Evolutionary conservation across 345 rosid genomes (phyloP), one percentile per base, ranked within the genome.

Genomic region (Euphorbia lathyris): DNA sequence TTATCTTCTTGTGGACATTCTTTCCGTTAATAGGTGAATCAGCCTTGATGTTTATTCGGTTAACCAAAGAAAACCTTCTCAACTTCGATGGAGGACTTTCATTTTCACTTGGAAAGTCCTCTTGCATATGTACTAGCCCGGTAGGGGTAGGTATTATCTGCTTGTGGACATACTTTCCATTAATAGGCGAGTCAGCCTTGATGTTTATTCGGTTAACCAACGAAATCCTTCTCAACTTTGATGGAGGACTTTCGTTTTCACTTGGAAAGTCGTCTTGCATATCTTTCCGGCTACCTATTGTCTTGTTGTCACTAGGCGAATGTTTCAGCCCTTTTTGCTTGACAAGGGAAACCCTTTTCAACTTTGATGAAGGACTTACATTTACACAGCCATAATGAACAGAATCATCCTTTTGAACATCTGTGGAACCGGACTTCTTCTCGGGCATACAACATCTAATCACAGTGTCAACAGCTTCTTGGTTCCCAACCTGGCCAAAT

Each of bases 401-500:
- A 1, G 67, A 80, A 43, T 78, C 65, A 34, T 76, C 80, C 62
- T 72, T 72, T 19, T 12, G 10, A 27, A 69, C 22, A 68, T 71
- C 78, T 0, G n/a, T 20, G 3, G 75, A 42, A 42, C 60, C 74
- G 9, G 40, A 27, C 74, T 76, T 80, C 78, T 82, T 86, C 61
- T 75, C 83, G 43, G 61, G 77, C 74, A 61, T 42, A 26, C 79
- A 75, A 40, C 77, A 63, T 11, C 40, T 12, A 62, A 68, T 66
- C 58, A 90, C 84, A 0, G 71, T 76, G 69, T 88, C 89, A 64
- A 90, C 73, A 9, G 88, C 93, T 78, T 93, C 96, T 78, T 93
- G 97, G 72, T 84, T 81, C 67, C 87, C 79, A 70, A 90, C 92
- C 90, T 85, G 76, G 51, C 65, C 57, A 34, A 65, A 19, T 58